phyloP scores from a whole-genome alignment of 2,329 filamentous ascomycete genomes.

The Bipolaris zeicola region DNA sequence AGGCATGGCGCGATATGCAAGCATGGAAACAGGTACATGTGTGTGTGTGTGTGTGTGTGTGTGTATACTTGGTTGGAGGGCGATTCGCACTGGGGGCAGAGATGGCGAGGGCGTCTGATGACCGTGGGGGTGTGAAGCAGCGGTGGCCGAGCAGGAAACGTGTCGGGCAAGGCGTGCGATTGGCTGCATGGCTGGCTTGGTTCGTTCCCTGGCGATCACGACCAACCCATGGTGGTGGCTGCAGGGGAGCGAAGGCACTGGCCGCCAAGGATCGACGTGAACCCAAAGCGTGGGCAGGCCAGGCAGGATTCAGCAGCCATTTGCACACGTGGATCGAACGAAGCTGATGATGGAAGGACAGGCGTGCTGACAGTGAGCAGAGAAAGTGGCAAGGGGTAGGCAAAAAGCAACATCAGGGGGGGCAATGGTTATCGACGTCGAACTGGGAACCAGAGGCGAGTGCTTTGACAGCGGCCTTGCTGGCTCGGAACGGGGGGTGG shows the following conservation, averaged over 20 bases:
- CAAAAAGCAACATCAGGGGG: constrained; percentile 6
- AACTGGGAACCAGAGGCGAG: constrained; percentile 5
- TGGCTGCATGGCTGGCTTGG: constrained; percentile 8
- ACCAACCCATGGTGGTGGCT: constrained; percentile 5
- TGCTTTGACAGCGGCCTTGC: constrained; percentile 17
- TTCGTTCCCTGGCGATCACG: constrained; percentile 15
- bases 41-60: too few species aligned
- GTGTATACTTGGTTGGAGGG: not conserved
- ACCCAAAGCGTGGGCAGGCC: constrained; percentile 1
- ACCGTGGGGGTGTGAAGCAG: constrained; percentile 2
- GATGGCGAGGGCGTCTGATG: not conserved
- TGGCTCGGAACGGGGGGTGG: constrained; percentile 16
- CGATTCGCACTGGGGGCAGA: not conserved
- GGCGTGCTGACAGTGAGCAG: not conserved
- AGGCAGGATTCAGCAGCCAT: not conserved
- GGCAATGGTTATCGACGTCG: not conserved
- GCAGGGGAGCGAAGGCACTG: constrained; percentile 17
- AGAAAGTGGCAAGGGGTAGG: not conserved
- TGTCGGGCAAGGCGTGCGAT: constrained; percentile 13
- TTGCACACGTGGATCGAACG: not conserved
- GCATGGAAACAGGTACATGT: too few species aligned
- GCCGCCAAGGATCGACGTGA: constrained; percentile 14
- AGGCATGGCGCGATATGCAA: not conserved
- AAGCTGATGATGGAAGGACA: not conserved
- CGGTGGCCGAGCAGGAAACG: constrained; percentile 17